Evolutionary conservation across 2,329 filamentous ascomycete species (phyloP), one percentile per base, ranked within the genome.

Genomic region (Ceratocystis diversiconidia): DNA sequence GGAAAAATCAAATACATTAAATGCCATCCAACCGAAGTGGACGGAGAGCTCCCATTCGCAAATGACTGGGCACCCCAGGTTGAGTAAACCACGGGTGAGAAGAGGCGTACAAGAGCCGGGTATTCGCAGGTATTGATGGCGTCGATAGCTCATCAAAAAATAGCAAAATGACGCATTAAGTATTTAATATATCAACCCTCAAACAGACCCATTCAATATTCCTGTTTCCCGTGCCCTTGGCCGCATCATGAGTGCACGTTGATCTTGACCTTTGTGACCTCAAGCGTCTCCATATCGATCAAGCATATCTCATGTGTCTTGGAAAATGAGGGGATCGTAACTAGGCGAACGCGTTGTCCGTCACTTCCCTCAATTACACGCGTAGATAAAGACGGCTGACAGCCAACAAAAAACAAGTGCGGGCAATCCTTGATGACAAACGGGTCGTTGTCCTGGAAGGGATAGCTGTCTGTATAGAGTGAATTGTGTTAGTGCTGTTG

Each of bases 381-480:
- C 2, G 87, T 92, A 63, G 84, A 85, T 73, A 95, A 95, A 63
- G 80, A 79, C 2, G 90, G 86, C 74, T 96, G 91, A 70, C 88
- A 91, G 17, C 92, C 92, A 1, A 89, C 87, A 73, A 99, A 90
- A 76, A 90, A 97, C 41, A 99, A 79, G 72, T 99, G 92, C 1
- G 94, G 94, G 69, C 90, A 95, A 19, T 85, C 78, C 69, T 86
- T 84, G 71, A 99, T 80, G 55, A 97, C 87, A 72, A 97, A 95
- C 0, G 90, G 91, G 72, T 99, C 95, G 62, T 90, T 83, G 19
- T 94, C 89, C 75, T 97, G 92, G 75, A 96, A 99, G 0, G 94
- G 94, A 73, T 97, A 99, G 72, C 89, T 92, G 89, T 90, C 90
- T 92, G 68, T n/a, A 32, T 6, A n/a, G 52, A 25, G 12, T 30